These are phyloP conservation scores for Cudoniella acicularis DNA, from an alignment of 495 filamentous ascomycete species.

Conservation along the genomic window DNA sequence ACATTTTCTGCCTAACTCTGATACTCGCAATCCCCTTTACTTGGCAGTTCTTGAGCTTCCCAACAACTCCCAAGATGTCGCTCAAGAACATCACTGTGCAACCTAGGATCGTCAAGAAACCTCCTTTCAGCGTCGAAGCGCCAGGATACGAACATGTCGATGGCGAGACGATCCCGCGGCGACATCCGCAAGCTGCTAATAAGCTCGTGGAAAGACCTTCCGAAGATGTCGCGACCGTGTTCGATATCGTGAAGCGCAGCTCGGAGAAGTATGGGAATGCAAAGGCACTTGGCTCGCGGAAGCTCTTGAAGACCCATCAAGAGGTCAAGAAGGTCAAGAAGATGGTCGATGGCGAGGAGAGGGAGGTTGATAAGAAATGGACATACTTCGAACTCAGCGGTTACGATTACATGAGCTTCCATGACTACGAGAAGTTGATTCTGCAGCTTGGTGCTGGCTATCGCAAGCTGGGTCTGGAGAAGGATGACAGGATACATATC, in stretches of 20 bases:
- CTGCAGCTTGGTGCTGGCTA: constrained; percentile 73
- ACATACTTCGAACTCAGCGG: constrained; percentile 88
- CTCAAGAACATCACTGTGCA: constrained; percentile 54
- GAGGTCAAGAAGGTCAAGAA: constrained; percentile 98
- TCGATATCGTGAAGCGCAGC: constrained; percentile 77
- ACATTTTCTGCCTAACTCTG: not conserved
- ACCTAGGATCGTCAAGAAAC: constrained; percentile 58
- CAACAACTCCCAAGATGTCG: constrained; percentile 23
- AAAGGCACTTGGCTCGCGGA: constrained; percentile 77
- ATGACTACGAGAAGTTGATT: constrained; percentile 77
- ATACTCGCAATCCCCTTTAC: not conserved
- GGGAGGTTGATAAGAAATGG: constrained; percentile 93
- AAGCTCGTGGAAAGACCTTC: constrained; percentile 62
- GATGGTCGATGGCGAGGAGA: constrained; percentile 83
- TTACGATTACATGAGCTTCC: constrained; percentile 84
- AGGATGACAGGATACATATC: constrained; percentile 75
- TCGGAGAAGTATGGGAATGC: constrained; percentile 83
- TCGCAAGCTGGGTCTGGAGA: constrained; percentile 73
- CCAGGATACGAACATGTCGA: constrained; percentile 66
- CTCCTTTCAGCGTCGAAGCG: constrained; percentile 76
- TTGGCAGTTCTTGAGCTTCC: constrained; percentile 11
- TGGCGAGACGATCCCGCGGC: constrained; percentile 89
- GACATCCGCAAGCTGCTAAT: constrained; percentile 68
- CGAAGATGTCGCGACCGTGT: constrained; percentile 75
- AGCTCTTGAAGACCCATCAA: constrained; percentile 77